Evolutionary conservation across 2,329 filamentous ascomycete species (phyloP).

Genomic region (Cladorrhinum sp.): DNA sequence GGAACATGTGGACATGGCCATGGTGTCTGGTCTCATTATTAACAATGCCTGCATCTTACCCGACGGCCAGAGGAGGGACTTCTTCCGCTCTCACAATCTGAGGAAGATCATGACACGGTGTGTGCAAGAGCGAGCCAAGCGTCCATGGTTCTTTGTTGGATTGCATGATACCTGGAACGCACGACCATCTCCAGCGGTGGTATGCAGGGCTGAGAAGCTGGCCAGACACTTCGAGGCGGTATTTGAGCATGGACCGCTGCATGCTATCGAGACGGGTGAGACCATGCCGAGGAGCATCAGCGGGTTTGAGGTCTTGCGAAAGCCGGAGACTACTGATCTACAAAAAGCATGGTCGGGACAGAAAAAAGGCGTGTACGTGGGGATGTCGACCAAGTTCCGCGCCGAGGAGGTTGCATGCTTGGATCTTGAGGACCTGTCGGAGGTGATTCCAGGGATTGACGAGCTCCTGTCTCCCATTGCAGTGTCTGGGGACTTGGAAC

Average conservation of each 20-base stretch:
- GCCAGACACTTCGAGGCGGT: conserved; percentile 37
- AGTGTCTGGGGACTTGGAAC: not conserved
- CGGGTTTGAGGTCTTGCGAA: conserved; percentile 37
- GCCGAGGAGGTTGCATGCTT: conserved; percentile 23
- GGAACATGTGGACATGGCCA: conserved; percentile 30
- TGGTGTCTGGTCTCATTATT: conserved; percentile 39
- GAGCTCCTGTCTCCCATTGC: conserved; percentile 22
- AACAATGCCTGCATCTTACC: conserved; percentile 41
- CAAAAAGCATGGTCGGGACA: conserved; percentile 32
- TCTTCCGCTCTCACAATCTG: conserved; percentile 39
- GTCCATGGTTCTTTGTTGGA: conserved; percentile 37
- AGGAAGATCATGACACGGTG: conserved; percentile 33
- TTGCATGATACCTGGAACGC: conserved; percentile 36
- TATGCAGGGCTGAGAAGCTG: conserved; percentile 37
- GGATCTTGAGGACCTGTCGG: conserved; percentile 25
- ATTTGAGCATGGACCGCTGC: conserved; percentile 32
- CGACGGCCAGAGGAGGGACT: conserved; percentile 41
- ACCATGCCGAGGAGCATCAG: conserved; percentile 28
- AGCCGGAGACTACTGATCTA: conserved; percentile 32
- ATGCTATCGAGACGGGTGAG: not conserved
- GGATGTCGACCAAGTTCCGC: conserved; percentile 3
- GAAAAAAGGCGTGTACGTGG: conserved; percentile 25
- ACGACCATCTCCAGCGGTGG: conserved; percentile 33
- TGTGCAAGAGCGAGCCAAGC: conserved; percentile 30
- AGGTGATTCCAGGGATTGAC: conserved; percentile 28